A percentile compares a stretch with the other conserved stretches of the same genome.
These are phyloP conservation scores for Zasmidium cellare DNA, from an alignment of 2,329 filamentous ascomycete genomes.

Conservation along the genomic window DNA sequence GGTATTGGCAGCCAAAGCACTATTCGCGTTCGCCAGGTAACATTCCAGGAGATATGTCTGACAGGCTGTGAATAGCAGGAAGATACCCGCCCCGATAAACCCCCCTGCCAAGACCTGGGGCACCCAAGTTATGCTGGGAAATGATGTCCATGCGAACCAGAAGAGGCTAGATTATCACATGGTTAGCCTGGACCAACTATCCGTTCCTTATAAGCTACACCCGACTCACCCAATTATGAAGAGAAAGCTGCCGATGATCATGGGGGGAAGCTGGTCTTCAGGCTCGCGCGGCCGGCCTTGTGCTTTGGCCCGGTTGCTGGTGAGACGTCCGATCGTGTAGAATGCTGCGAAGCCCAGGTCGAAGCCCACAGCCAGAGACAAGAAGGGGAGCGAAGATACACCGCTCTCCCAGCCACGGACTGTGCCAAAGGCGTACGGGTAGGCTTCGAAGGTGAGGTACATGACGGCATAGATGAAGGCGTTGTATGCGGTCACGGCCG, in stretches of 20 bases:
- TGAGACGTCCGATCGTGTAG: conserved; percentile 11
- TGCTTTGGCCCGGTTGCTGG: conserved; percentile 19
- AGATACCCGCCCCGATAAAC: conserved; percentile 42
- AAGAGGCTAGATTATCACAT: too few species aligned
- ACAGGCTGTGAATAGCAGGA: conserved; percentile 48
- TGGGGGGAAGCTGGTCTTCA: conserved; percentile 49
- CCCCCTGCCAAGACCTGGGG: conserved; percentile 44
- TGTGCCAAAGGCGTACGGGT: conserved; percentile 47
- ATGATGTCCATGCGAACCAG: conserved; percentile 66
- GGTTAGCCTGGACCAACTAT: too few species aligned
- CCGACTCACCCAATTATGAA: conserved; percentile 48
- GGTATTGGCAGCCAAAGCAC: conserved; percentile 36
- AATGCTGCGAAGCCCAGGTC: conserved; percentile 25
- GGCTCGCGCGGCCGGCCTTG: conserved; percentile 18
- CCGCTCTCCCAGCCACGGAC: conserved; percentile 43
- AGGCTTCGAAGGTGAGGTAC: conserved; percentile 52
- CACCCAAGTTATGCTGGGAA: conserved; percentile 43
- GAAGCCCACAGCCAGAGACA: conserved; percentile 45
- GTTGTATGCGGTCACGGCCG: conserved; percentile 48
- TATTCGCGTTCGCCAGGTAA: conserved; percentile 40
- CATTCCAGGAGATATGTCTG: conserved; percentile 49
- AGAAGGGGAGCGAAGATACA: conserved; percentile 45
- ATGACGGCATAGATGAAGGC: conserved; percentile 34
- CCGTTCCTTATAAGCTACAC: too few species aligned
- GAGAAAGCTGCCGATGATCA: conserved; percentile 54